Conservation (phyloP, 345 rosid species). For the Heritiera fomes region DNA sequence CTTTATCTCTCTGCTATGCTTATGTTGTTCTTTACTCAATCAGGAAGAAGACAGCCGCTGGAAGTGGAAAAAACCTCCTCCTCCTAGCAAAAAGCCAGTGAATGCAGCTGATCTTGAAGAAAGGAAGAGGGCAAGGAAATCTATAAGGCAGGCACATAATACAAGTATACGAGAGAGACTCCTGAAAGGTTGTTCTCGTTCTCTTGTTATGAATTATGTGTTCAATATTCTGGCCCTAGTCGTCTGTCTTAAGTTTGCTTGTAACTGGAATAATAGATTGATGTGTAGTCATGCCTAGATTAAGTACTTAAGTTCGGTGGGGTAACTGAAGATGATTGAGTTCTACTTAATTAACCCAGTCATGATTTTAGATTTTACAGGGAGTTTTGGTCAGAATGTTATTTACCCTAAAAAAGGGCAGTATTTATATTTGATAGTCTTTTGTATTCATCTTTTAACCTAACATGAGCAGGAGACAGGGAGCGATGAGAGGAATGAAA, state of each 20-base stretch:
- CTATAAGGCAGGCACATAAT: slow-evolving; percentile 28
- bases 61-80: slow-evolving; percentile 61
- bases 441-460: background rate
- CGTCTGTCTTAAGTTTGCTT: background rate
- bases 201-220: background rate
- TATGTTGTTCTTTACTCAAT: slow-evolving; percentile 4
- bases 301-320: background rate
- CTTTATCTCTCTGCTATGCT: slow-evolving; percentile 2
- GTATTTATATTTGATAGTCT: background rate
- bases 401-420: background rate
- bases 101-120: slow-evolving; percentile 33
- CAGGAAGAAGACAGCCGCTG: slow-evolving; percentile 52
- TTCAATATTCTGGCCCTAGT: background rate
- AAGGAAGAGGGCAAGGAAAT: slow-evolving; percentile 25
- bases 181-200: slow-evolving; percentile 40
- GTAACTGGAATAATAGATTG: background rate
- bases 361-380: slow-evolving; percentile 42
- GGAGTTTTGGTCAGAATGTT: slow-evolving; percentile 41
- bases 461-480: background rate
- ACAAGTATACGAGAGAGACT: slow-evolving; percentile 35
- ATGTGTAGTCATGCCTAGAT: background rate
- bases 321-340: background rate
- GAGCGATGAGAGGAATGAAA: background rate
- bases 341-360: background rate
- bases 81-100: slow-evolving; percentile 37